Percentiles rank a stretch among this genome's conserved stretches.
Conservation (phyloP, 2,329 filamentous ascomycete genomes). For the Akanthomyces dipterigenus region DNA sequence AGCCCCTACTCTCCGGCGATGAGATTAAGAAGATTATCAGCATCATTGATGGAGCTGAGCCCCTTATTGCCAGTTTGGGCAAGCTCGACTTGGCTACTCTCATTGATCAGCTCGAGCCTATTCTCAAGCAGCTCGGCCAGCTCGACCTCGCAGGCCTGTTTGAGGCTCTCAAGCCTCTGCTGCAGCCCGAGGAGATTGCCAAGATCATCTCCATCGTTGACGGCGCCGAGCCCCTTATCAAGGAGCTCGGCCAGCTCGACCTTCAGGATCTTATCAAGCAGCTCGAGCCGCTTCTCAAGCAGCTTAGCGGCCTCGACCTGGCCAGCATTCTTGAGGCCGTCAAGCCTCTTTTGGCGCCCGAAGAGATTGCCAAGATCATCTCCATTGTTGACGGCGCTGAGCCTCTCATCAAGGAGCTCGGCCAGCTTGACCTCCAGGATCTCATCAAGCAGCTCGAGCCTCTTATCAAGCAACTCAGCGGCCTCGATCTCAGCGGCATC, state of each 20-base stretch:
- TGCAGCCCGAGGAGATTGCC: slow-evolving; percentile 21
- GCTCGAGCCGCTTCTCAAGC: slow-evolving; percentile 19
- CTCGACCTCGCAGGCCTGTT: slow-evolving; percentile 28
- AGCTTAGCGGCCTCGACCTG: slow-evolving; percentile 24
- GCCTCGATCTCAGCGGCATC: slow-evolving; percentile 13
- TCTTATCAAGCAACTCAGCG: slow-evolving; percentile 12
- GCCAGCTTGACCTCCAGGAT: slow-evolving; percentile 22
- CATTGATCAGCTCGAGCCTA: slow-evolving; percentile 26
- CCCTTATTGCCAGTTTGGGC: slow-evolving; percentile 23
- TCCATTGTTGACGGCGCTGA: slow-evolving; percentile 22
- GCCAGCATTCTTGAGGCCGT: slow-evolving; percentile 24
- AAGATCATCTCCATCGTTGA: slow-evolving; percentile 16
- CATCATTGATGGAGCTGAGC: slow-evolving; percentile 28
- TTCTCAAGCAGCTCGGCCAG: slow-evolving; percentile 22
- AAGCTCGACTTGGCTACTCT: slow-evolving; percentile 28
- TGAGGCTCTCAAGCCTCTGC: slow-evolving; percentile 21
- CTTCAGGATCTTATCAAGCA: slow-evolving; percentile 25
- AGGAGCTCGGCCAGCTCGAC: slow-evolving; percentile 26
- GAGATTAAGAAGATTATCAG: slow-evolving; percentile 25
- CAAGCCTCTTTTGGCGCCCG: slow-evolving; percentile 23
- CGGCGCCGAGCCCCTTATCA: slow-evolving; percentile 20
- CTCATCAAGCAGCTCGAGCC: slow-evolving; percentile 17
- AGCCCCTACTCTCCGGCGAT: slow-evolving; percentile 22
- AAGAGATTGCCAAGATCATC: slow-evolving; percentile 22
- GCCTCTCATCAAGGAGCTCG: slow-evolving; percentile 23